phyloP scores from a whole-genome alignment of 2,329 filamentous ascomycete genomes.

The Cladophialophora carrionii region DNA sequence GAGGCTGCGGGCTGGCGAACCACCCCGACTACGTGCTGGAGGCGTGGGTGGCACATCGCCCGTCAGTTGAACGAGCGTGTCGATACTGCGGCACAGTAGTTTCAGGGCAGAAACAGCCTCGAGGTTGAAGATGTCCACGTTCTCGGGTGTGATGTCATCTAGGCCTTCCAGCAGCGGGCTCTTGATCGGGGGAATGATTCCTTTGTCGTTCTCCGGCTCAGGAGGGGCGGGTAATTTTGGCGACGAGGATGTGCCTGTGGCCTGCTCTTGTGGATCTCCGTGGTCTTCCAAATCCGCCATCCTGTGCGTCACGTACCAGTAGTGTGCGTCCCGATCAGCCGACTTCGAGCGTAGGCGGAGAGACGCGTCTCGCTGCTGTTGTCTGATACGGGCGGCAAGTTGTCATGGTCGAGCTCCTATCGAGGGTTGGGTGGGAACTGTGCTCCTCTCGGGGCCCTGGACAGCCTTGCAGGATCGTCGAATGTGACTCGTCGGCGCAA shows the following conservation, averaged over 20 bases:
- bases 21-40: conserved; percentile 44
- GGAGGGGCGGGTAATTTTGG: conserved; percentile 34
- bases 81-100: conserved; percentile 72
- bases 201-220: conserved; percentile 38
- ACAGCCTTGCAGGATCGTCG: conserved; percentile 1
- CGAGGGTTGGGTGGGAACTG: conserved; percentile 11
- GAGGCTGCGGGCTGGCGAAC: conserved; percentile 25
- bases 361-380: conserved; percentile 13
- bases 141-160: conserved; percentile 39
- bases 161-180: conserved; percentile 44
- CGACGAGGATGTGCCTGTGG: conserved; percentile 14
- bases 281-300: conserved; percentile 26
- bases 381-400: conserved; percentile 18
- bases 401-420: conserved; percentile 31
- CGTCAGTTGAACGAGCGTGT: conserved; percentile 49
- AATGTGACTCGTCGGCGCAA: background rate
- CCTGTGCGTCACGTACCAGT: conserved; percentile 17
- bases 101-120: conserved; percentile 74
- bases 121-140: conserved; percentile 72
- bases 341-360: conserved; percentile 25
- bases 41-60: conserved; percentile 80
- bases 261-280: conserved; percentile 25
- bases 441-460: conserved; percentile 17
- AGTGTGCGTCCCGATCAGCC: conserved; percentile 15
- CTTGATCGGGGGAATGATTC: conserved; percentile 37